Evolutionary conservation across 2,329 filamentous ascomycete species (phyloP).

Genomic region (Botrytis aclada): DNA sequence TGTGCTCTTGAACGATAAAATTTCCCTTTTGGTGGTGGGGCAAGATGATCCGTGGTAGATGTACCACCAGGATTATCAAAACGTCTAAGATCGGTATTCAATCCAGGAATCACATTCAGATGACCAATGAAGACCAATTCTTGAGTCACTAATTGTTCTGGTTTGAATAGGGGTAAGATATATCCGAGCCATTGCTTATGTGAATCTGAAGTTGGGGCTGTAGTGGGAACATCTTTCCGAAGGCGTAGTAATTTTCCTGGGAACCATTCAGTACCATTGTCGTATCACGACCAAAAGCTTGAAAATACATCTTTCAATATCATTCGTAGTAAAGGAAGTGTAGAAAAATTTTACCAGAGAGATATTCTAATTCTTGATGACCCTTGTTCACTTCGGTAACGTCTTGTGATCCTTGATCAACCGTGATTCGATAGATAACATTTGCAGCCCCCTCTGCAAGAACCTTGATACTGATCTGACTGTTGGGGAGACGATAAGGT

Average conservation of each 20-base stretch:
- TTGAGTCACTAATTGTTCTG: conserved; percentile 54
- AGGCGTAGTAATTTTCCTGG: conserved; percentile 56
- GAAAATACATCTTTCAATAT: not conserved
- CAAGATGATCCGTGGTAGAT: conserved; percentile 11
- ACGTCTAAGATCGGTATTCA: conserved; percentile 53
- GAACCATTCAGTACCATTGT: conserved; percentile 14
- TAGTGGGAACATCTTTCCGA: conserved; percentile 54
- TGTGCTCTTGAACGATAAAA: conserved; percentile 47
- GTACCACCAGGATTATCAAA: conserved; percentile 23
- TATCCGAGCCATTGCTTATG: conserved; percentile 49
- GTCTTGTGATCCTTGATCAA: conserved; percentile 31
- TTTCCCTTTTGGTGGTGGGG: conserved; percentile 1
- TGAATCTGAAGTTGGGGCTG: conserved; percentile 43
- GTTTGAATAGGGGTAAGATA: conserved; percentile 54
- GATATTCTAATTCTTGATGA: conserved; percentile 23
- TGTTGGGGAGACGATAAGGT: not conserved
- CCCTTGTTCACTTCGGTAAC: conserved; percentile 5
- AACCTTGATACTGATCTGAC: not conserved
- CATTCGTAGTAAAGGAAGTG: not conserved
- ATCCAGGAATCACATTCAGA: conserved; percentile 42
- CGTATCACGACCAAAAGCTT: not conserved
- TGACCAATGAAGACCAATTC: conserved; percentile 49
- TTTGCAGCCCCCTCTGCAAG: conserved; percentile 73
- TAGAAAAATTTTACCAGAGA: not conserved
- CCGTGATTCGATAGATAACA: conserved; percentile 63